These are phyloP conservation scores for Beauveria brongniartii DNA, from an alignment of 2,329 filamentous ascomycete species.

Conservation along the genomic window DNA sequence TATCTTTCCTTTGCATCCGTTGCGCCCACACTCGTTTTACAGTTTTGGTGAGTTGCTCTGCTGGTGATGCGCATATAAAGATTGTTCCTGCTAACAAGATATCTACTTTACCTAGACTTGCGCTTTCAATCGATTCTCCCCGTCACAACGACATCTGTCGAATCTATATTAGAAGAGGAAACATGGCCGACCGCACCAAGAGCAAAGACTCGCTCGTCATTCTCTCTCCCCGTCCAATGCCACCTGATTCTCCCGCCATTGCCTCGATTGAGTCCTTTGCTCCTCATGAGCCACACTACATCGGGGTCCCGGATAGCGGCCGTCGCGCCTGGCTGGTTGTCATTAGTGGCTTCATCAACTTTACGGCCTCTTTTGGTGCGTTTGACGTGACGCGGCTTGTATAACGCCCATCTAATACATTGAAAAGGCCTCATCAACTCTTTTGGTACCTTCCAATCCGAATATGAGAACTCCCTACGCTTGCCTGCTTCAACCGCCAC, in stretches of 20 bases:
- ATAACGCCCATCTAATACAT: background rate
- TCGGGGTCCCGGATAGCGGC: constrained; percentile 19
- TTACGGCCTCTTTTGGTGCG: constrained; percentile 22
- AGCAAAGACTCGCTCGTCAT: background rate
- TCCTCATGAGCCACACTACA: background rate
- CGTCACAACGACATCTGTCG: no score
- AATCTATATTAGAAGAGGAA: background rate
- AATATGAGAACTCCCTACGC: constrained; percentile 34
- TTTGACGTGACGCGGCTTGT: background rate
- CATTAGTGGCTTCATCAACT: constrained; percentile 23
- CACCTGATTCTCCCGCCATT: background rate
- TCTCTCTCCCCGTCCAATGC: constrained; percentile 8
- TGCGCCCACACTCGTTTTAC: background rate
- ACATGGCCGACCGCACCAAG: background rate
- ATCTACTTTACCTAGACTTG: background rate
- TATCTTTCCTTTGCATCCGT: background rate
- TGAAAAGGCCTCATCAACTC: constrained; percentile 24
- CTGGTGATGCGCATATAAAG: background rate
- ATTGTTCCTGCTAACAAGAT: background rate
- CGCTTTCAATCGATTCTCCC: background rate
- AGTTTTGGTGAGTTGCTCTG: background rate
- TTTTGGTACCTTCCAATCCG: constrained; percentile 49
- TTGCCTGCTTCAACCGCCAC: constrained; percentile 25
- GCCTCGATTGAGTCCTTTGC: background rate
- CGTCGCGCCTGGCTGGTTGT: constrained; percentile 25